These are phyloP conservation scores for Detonula confervacea DNA, from an alignment of 352 stramenopile genomes.

Conservation along the genomic window DNA sequence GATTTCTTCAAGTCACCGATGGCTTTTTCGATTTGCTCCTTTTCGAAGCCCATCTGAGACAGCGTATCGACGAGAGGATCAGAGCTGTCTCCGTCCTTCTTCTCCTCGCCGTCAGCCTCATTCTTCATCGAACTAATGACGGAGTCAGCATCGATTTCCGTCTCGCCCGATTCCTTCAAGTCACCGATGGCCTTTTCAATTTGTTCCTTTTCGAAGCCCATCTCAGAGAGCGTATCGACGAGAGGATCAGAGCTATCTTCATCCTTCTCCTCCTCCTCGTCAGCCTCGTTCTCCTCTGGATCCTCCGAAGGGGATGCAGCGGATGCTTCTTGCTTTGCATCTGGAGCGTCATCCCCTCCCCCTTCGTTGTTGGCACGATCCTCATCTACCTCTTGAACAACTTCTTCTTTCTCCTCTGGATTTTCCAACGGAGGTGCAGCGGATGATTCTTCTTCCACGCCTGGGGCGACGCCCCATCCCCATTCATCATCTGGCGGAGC, in stretches of 20 bases:
- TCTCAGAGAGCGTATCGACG: slow-evolving; percentile 10
- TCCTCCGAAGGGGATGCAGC: background rate
- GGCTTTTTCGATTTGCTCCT: slow-evolving; percentile 14
- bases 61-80: slow-evolving; percentile 9
- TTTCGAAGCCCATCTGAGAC: slow-evolving; percentile 21
- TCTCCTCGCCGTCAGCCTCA: background rate
- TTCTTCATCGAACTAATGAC: slow-evolving; percentile 9
- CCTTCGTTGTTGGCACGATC: too few species aligned
- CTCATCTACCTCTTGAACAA: too few species aligned
- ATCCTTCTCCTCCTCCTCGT: background rate
- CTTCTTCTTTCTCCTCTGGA: too few species aligned
- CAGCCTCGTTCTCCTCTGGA: slow-evolving; percentile 5
- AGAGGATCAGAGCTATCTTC: too few species aligned
- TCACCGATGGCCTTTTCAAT: slow-evolving; percentile 12
- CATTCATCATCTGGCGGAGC: too few species aligned
- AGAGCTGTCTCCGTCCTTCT: too few species aligned
- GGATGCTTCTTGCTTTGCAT: background rate
- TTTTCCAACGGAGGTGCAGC: too few species aligned
- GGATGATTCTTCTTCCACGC: too few species aligned
- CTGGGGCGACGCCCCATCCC: too few species aligned
- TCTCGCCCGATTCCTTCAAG: background rate
- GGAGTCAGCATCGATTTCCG: slow-evolving; percentile 12
- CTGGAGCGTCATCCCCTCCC: background rate
- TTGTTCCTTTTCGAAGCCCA: slow-evolving; percentile 22
- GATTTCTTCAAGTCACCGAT: slow-evolving; percentile 1